Evolutionary conservation across 2,329 filamentous ascomycete genomes (phyloP).

Genomic region (Neopestalotiopsis clavispora): DNA sequence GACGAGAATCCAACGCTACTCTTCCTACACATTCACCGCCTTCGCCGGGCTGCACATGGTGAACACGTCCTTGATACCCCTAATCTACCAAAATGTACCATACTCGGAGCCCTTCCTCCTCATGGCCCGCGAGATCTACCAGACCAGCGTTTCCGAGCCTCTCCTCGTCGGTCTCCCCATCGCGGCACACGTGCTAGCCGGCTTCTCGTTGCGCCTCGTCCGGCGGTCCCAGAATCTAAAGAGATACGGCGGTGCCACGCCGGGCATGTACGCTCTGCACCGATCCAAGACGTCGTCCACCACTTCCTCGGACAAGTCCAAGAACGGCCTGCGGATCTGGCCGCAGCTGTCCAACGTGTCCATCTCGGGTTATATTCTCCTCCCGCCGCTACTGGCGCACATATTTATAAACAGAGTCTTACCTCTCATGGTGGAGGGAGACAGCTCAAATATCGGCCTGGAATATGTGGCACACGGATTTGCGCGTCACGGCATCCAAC

Average conservation of each 20-base stretch:
- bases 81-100: slow-evolving; percentile 73
- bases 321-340: slow-evolving; percentile 55
- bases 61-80: slow-evolving; percentile 82
- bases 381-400: slow-evolving; percentile 71
- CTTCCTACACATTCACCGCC: slow-evolving; percentile 80
- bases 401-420: slow-evolving; percentile 76
- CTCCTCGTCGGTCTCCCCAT: slow-evolving; percentile 79
- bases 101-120: slow-evolving; percentile 85
- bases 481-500: slow-evolving; percentile 67
- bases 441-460: slow-evolving; percentile 83
- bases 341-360: slow-evolving; percentile 74
- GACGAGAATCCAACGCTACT: slow-evolving; percentile 82
- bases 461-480: slow-evolving; percentile 88
- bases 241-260: slow-evolving; percentile 75
- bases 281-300: slow-evolving; percentile 37
- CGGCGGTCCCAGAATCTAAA: slow-evolving; percentile 72
- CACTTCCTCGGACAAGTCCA: slow-evolving; percentile 32
- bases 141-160: slow-evolving; percentile 80
- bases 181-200: slow-evolving; percentile 75
- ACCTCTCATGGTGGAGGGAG: slow-evolving; percentile 78
- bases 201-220: slow-evolving; percentile 77
- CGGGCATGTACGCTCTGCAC: slow-evolving; percentile 50
- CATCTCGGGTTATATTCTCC: slow-evolving; percentile 72
- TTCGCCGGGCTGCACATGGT: slow-evolving; percentile 79
- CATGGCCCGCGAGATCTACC: slow-evolving; percentile 90